A percentile compares a stretch with the other conserved stretches of the same genome.
Evolutionary conservation across 1,284 basidiomycete species (phyloP).

Genomic region (Leccinum angustisporum): DNA sequence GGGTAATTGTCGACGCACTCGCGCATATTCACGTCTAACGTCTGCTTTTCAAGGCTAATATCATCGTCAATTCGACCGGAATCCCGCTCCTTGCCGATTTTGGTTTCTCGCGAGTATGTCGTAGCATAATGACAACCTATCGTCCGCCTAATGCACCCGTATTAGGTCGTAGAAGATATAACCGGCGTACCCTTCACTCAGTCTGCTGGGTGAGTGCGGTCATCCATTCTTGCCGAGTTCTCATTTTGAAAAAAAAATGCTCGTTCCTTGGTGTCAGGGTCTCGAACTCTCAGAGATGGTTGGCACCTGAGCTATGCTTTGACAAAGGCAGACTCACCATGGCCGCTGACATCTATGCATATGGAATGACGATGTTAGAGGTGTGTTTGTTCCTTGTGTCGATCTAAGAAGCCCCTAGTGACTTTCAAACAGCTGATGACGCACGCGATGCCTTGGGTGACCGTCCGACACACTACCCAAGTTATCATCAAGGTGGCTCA

Average conservation of each 20-base stretch:
- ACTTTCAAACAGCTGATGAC: slow-evolving; percentile 44
- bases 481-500: slow-evolving; percentile 46
- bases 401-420: neutral
- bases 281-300: slow-evolving; percentile 45
- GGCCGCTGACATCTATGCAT: slow-evolving; percentile 53
- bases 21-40: slow-evolving; percentile 5
- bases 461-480: slow-evolving; percentile 47
- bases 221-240: neutral
- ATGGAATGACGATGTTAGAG: slow-evolving; percentile 56
- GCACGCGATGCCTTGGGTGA: slow-evolving; percentile 47
- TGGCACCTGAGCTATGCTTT: slow-evolving; percentile 56
- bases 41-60: slow-evolving; percentile 44
- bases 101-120: slow-evolving; percentile 49
- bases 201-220: slow-evolving; percentile 41
- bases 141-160: neutral
- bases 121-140: neutral
- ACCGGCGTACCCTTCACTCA: slow-evolving; percentile 54
- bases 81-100: slow-evolving; percentile 57
- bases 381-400: slow-evolving; percentile 25
- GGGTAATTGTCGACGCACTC: slow-evolving; percentile 36
- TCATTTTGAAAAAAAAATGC: neutral
- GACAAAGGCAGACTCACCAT: slow-evolving; percentile 48
- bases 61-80: slow-evolving; percentile 47
- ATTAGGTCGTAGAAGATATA: slow-evolving; percentile 55
- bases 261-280: slow-evolving; percentile 20